Evolutionary conservation across 2,329 filamentous ascomycete species (phyloP).

Genomic region (Sordariomycetes sp.): DNA sequence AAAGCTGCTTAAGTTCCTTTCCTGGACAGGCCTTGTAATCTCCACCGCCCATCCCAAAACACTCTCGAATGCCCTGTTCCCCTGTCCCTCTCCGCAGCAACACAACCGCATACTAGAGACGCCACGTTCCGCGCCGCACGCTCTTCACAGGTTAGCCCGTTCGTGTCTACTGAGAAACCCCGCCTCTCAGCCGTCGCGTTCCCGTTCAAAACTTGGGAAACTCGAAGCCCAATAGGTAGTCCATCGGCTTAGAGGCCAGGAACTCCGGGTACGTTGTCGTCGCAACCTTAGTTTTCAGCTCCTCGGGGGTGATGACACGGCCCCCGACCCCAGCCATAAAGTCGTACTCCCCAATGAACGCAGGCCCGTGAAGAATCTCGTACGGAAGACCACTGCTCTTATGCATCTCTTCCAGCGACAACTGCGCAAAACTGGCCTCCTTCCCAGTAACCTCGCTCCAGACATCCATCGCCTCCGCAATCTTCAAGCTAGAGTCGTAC

Average conservation of each 20-base stretch:
- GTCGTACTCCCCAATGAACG: slow-evolving; percentile 24
- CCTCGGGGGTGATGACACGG: slow-evolving; percentile 21
- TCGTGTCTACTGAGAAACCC: too few species aligned
- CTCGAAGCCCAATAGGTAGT: slow-evolving; percentile 6
- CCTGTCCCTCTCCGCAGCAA: too few species aligned
- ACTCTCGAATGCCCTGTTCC: too few species aligned
- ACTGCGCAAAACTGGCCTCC: slow-evolving; percentile 17
- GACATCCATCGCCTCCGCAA: slow-evolving; percentile 18
- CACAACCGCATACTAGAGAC: too few species aligned
- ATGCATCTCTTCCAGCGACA: slow-evolving; percentile 21
- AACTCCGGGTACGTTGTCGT: slow-evolving; percentile 19
- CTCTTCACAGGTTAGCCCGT: too few species aligned
- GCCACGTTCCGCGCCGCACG: too few species aligned
- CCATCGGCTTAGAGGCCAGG: slow-evolving; percentile 10
- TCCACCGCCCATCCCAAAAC: too few species aligned
- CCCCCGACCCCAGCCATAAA: slow-evolving; percentile 27
- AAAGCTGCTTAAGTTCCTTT: too few species aligned
- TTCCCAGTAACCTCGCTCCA: slow-evolving; percentile 26
- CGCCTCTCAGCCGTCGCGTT: too few species aligned
- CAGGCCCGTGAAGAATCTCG: slow-evolving; percentile 24
- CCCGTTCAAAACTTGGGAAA: not conserved
- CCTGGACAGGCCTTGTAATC: too few species aligned
- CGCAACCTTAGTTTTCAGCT: slow-evolving; percentile 22
- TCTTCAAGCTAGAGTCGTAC: slow-evolving; percentile 25
- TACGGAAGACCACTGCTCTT: slow-evolving; percentile 19